A percentile compares a stretch with the other conserved stretches of the same genome.
Conservation (phyloP, 2,329 filamentous ascomycete genomes). For the Pleurostoma richardsiae region DNA sequence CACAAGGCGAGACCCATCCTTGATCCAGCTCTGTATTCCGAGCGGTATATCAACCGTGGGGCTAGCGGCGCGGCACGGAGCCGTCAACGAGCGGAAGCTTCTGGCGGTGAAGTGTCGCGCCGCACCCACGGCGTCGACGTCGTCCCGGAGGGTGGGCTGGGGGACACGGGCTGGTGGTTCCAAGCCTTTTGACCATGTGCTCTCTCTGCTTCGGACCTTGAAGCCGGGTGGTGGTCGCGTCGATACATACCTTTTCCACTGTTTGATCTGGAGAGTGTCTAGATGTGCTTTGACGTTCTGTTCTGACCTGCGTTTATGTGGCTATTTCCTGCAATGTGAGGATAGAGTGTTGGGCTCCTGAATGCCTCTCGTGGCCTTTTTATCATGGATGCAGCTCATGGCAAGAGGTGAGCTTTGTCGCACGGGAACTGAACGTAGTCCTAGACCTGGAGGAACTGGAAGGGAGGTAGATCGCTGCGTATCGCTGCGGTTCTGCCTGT, state of each 20-base stretch:
- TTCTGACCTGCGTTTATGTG: no score
- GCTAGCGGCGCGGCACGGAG: neutral
- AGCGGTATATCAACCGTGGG: constrained; percentile 56
- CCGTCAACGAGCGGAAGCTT: neutral
- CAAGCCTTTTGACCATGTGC: constrained; percentile 36
- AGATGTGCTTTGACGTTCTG: no score
- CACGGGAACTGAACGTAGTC: no score
- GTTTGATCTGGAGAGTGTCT: neutral
- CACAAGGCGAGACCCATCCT: constrained; percentile 71
- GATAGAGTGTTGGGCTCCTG: no score
- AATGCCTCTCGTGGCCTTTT: no score
- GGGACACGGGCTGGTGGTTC: constrained; percentile 25
- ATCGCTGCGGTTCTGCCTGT: no score
- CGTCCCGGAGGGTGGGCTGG: constrained; percentile 20
- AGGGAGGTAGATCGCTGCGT: no score
- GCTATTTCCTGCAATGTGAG: no score
- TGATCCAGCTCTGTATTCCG: constrained; percentile 69
- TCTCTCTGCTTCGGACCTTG: constrained; percentile 23
- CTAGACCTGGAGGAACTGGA: no score
- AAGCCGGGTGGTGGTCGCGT: constrained; percentile 10
- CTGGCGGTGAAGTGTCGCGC: constrained; percentile 2
- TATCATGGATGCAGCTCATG: no score
- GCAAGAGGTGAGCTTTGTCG: no score
- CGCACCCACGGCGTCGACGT: constrained; percentile 14
- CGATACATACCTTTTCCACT: constrained; percentile 6